Percentiles rank a stretch among this genome's conserved stretches.
Evolutionary conservation across 352 stramenopile genomes (phyloP).

Genomic region (Phytophthora pini): DNA sequence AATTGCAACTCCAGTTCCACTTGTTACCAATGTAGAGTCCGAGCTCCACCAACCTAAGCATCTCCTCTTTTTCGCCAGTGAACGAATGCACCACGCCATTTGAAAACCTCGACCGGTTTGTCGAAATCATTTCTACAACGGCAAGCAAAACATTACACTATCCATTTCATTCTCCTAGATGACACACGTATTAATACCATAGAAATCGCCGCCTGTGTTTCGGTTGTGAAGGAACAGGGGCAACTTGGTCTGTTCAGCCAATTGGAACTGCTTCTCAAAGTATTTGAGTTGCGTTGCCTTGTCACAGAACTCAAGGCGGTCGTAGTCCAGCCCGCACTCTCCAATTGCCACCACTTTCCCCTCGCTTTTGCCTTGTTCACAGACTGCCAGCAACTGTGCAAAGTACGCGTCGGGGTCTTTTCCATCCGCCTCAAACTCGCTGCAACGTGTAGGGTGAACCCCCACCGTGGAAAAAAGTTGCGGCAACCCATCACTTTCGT

Average conservation of each 20-base stretch:
- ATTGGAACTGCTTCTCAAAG: constrained; percentile 94
- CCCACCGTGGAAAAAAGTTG: constrained; percentile 69
- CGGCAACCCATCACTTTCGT: constrained; percentile 28
- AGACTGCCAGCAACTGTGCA: constrained; percentile 57
- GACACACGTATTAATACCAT: constrained; percentile 41
- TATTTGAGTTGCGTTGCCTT: constrained; percentile 92
- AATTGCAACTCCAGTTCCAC: neutral
- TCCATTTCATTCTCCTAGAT: neutral
- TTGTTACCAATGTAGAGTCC: constrained; percentile 93
- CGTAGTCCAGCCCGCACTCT: constrained; percentile 98
- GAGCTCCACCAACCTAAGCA: constrained; percentile 91
- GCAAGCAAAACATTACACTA: neutral
- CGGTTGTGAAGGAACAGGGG: constrained; percentile 98
- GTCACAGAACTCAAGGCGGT: constrained; percentile 95
- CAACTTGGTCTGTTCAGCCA: constrained; percentile 81
- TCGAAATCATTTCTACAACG: constrained; percentile 67
- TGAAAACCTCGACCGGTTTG: constrained; percentile 70
- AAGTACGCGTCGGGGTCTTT: constrained; percentile 72
- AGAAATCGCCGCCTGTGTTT: constrained; percentile 94
- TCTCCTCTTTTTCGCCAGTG: constrained; percentile 93
- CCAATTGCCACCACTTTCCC: constrained; percentile 93
- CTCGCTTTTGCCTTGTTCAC: constrained; percentile 58
- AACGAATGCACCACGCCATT: constrained; percentile 97
- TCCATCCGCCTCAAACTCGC: constrained; percentile 81
- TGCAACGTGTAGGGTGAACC: constrained; percentile 94